Evolutionary conservation across 805 yeast genomes (phyloP).

Genomic region (Metschnikowia noctiluminum): DNA sequence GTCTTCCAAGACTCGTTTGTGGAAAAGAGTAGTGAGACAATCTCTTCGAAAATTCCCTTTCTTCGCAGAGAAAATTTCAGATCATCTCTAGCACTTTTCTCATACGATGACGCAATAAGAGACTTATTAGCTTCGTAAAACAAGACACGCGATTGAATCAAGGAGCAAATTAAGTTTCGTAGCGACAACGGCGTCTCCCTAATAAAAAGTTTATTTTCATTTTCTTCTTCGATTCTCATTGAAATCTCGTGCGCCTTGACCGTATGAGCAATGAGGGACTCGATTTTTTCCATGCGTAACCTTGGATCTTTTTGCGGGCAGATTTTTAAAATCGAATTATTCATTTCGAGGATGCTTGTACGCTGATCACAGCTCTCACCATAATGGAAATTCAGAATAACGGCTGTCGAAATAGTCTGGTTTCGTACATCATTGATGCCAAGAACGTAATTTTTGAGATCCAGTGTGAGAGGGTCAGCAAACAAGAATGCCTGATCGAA

Average conservation of each 20-base stretch:
- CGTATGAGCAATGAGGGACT: constrained; percentile 36
- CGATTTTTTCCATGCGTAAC: not conserved
- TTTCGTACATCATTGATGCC: not conserved
- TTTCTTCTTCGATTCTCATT: constrained; percentile 45
- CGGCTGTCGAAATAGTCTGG: not conserved
- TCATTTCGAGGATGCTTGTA: too few species aligned
- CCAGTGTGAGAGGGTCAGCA: not conserved
- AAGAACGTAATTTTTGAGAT: not conserved
- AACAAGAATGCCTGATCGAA: not conserved
- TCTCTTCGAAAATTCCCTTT: constrained; percentile 34
- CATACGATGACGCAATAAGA: not conserved
- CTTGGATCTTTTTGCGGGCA: not conserved
- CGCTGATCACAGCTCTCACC: too few species aligned
- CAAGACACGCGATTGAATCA: constrained; percentile 38
- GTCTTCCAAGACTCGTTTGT: constrained; percentile 43
- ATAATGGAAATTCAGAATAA: not conserved
- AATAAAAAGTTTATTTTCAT: constrained; percentile 24
- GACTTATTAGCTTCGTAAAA: constrained; percentile 5
- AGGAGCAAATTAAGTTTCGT: constrained; percentile 35
- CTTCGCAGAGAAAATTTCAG: not conserved
- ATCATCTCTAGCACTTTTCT: not conserved
- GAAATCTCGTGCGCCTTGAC: constrained; percentile 59
- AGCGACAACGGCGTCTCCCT: constrained; percentile 26
- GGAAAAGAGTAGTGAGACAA: constrained; percentile 39
- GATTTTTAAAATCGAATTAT: not conserved